These are phyloP conservation scores for Corynascus novoguineensis DNA, from an alignment of 495 filamentous ascomycete genomes.

Conservation along the genomic window DNA sequence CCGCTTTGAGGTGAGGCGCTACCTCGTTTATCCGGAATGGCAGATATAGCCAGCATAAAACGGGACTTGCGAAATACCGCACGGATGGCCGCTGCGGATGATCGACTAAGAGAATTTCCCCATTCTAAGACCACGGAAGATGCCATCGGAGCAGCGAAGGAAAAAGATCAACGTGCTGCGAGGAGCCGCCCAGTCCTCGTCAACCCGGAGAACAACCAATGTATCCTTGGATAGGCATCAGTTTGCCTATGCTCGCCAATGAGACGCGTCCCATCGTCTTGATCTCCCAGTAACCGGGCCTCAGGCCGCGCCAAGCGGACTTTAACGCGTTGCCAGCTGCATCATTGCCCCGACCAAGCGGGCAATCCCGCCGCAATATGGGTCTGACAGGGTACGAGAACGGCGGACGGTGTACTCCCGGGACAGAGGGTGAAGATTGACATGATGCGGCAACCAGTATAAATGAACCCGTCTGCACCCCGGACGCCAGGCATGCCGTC, in stretches of 20 bases:
- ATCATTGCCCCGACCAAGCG: background rate
- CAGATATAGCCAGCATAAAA: background rate
- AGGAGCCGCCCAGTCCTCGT: no score
- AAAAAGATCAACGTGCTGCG: background rate
- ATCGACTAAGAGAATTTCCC: constrained; percentile 2
- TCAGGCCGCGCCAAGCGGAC: background rate
- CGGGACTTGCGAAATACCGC: background rate
- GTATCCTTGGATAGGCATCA: background rate
- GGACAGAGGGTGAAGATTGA: background rate
- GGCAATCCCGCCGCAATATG: constrained; percentile 3
- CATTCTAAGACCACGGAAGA: background rate
- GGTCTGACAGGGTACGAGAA: background rate
- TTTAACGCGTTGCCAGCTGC: background rate
- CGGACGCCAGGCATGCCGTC: background rate
- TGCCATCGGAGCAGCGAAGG: background rate
- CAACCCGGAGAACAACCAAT: no score
- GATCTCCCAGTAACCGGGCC: background rate
- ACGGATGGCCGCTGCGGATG: background rate
- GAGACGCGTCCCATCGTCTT: background rate
- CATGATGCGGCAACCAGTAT: constrained; percentile 4
- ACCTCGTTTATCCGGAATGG: constrained; percentile 7
- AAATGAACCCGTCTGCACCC: constrained; percentile 8
- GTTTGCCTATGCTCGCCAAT: background rate
- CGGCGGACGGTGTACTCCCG: background rate
- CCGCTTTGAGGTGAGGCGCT: background rate